These are phyloP conservation scores for Candida boidinii DNA, from an alignment of 805 yeast genomes.

Conservation along the genomic window DNA sequence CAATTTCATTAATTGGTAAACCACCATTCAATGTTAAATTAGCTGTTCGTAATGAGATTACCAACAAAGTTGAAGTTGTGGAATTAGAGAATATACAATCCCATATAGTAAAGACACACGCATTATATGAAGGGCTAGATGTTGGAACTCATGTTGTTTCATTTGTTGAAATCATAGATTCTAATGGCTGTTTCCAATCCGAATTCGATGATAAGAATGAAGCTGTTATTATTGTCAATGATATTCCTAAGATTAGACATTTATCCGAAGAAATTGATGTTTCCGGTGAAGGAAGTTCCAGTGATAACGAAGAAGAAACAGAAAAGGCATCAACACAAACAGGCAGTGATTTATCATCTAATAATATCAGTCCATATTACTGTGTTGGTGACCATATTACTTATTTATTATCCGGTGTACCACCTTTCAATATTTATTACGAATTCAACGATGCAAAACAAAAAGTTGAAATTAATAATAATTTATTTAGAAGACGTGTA, in stretches of 20 bases:
- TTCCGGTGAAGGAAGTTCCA: not conserved
- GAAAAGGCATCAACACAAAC: conserved; percentile 7
- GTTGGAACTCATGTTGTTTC: conserved; percentile 67
- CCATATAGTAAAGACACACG: conserved; percentile 27
- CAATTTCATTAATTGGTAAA: conserved; percentile 45
- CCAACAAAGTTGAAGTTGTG: conserved; percentile 42
- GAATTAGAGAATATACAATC: conserved; percentile 34
- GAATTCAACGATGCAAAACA: conserved; percentile 57
- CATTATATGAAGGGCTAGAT: conserved; percentile 41
- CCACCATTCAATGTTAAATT: conserved; percentile 57
- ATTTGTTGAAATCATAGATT: conserved; percentile 52
- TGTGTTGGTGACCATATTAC: conserved; percentile 92
- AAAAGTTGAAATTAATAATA: conserved; percentile 36
- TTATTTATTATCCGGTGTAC: conserved; percentile 64
- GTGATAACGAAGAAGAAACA: not conserved
- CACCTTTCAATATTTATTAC: conserved; percentile 75
- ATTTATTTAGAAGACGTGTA: conserved; percentile 56
- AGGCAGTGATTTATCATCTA: conserved; percentile 14
- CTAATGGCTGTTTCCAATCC: conserved; percentile 56
- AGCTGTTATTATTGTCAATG: conserved; percentile 54
- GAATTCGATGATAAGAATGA: conserved; percentile 25
- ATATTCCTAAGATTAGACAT: conserved; percentile 59
- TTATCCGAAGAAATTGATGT: conserved; percentile 20
- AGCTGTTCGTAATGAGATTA: conserved; percentile 49
- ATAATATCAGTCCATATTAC: conserved; percentile 45